phyloP scores from a whole-genome alignment of 352 stramenopile species.

The Phytophthora multivora region DNA sequence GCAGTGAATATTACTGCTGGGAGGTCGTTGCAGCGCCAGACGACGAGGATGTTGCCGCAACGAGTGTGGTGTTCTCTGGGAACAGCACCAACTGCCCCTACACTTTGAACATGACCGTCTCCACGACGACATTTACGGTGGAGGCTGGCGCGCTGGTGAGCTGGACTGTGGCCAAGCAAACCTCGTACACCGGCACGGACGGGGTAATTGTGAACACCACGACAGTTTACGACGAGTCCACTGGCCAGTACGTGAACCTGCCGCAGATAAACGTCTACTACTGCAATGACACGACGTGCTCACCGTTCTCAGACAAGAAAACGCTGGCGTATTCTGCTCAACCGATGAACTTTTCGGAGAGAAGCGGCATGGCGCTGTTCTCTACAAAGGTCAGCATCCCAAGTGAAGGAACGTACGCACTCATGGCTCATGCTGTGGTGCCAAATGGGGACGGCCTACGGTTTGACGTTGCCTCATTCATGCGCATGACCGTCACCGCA shows the following conservation, averaged over 20 bases:
- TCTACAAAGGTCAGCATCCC: conserved; percentile 40
- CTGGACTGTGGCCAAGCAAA: conserved; percentile 39
- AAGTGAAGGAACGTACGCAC: conserved; percentile 46
- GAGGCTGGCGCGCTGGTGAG: conserved; percentile 22
- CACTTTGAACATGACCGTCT: conserved; percentile 38
- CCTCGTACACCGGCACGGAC: conserved; percentile 10
- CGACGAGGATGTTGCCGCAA: conserved; percentile 17
- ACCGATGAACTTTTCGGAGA: conserved; percentile 38
- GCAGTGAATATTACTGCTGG: conserved; percentile 53
- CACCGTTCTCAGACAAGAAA: conserved; percentile 47
- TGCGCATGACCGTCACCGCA: conserved; percentile 33
- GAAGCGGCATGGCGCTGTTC: conserved; percentile 26
- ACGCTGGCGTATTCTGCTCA: conserved; percentile 34
- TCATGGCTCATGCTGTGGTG: conserved; percentile 51
- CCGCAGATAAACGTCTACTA: conserved; percentile 49
- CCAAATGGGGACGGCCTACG: conserved; percentile 49
- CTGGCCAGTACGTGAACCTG: conserved; percentile 39
- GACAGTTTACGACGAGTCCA: conserved; percentile 38
- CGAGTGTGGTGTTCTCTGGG: conserved; percentile 41
- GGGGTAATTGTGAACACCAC: conserved; percentile 35
- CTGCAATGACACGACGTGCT: conserved; percentile 48
- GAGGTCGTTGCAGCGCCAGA: conserved; percentile 35
- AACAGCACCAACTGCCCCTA: conserved; percentile 53
- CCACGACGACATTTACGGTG: conserved; percentile 27
- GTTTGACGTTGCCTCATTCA: conserved; percentile 49